Evolutionary conservation across 2,329 filamentous ascomycete species (phyloP).

Genomic region (Penicillium sp.): DNA sequence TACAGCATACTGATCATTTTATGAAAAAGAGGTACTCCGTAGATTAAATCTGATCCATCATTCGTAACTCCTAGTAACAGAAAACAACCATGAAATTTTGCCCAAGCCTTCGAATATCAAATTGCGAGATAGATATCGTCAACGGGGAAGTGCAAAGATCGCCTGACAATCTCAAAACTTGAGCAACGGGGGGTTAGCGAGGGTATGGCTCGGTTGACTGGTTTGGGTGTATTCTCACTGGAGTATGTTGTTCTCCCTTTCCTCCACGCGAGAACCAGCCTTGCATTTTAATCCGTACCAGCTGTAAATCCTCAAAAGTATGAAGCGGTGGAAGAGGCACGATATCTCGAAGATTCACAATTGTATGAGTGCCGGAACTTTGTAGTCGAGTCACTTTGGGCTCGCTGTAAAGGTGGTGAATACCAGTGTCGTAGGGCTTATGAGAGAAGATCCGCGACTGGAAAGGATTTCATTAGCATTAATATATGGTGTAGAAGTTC

Average conservation of each 20-base stretch:
- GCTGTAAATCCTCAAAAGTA: background rate
- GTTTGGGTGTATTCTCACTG: conserved; percentile 15
- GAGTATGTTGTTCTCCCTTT: conserved; percentile 32
- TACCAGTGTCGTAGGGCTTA: conserved; percentile 22
- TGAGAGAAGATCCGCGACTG: conserved; percentile 39
- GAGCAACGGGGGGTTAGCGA: background rate
- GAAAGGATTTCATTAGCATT: conserved; percentile 12
- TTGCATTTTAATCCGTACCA: conserved; percentile 3
- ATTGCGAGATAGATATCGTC: conserved; percentile 16
- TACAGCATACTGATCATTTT: no score
- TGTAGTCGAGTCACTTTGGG: conserved; percentile 11
- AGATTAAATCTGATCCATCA: conserved; percentile 15
- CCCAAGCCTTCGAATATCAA: conserved; percentile 7
- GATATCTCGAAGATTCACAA: conserved; percentile 3
- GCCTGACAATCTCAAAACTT: conserved; percentile 17
- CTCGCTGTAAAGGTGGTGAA: conserved; percentile 6
- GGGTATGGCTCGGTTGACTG: conserved; percentile 16
- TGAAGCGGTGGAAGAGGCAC: no score
- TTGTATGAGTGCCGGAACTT: no score
- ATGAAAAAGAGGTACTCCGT: no score
- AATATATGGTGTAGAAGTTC: background rate
- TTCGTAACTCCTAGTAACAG: conserved; percentile 19
- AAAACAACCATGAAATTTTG: conserved; percentile 11
- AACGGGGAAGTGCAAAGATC: conserved; percentile 7
- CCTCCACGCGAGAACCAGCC: conserved; percentile 34